Evolutionary conservation across 1,284 basidiomycete genomes (phyloP).

Genomic region (Lentinus polychrous): DNA sequence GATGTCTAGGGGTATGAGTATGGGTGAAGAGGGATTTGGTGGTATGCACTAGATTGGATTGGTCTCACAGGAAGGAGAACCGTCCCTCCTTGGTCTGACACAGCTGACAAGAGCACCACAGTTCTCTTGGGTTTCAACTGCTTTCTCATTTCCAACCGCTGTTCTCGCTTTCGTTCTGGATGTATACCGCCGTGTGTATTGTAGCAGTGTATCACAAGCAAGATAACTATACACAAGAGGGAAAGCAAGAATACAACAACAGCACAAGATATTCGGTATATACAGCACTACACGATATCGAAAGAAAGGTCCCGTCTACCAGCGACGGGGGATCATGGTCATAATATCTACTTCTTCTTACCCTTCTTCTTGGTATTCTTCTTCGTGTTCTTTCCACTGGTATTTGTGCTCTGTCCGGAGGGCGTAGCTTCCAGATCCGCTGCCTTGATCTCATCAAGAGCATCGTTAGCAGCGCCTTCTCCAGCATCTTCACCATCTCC

Average conservation of each 20-base stretch:
- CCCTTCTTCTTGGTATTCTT: constrained; percentile 12
- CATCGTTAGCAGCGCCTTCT: constrained; percentile 5
- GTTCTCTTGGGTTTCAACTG: too few relatives aligned
- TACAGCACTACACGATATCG: background rate
- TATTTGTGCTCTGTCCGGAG: constrained; percentile 3
- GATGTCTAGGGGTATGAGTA: constrained; percentile 5
- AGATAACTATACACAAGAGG: background rate
- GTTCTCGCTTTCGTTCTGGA: too few relatives aligned
- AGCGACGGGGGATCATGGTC: too few relatives aligned
- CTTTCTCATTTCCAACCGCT: too few relatives aligned
- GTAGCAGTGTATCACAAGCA: background rate
- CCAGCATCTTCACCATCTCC: constrained; percentile 4
- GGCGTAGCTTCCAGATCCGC: constrained; percentile 2
- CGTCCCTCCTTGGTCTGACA: background rate
- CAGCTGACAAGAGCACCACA: too few relatives aligned
- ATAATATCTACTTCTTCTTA: constrained; percentile 7
- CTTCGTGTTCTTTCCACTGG: constrained; percentile 11
- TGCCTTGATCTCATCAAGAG: constrained; percentile 9
- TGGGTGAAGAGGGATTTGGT: constrained; percentile 7
- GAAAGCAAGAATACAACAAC: background rate
- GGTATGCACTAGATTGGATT: constrained; percentile 10
- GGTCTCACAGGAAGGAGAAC: background rate
- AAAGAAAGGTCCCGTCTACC: background rate
- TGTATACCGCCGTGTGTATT: too few relatives aligned
- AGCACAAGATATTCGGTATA: background rate